A percentile compares a stretch with the other conserved stretches of the same genome.
Conservation (phyloP, 768 basidiomycete genomes). For the Boletus bicolor region DNA sequence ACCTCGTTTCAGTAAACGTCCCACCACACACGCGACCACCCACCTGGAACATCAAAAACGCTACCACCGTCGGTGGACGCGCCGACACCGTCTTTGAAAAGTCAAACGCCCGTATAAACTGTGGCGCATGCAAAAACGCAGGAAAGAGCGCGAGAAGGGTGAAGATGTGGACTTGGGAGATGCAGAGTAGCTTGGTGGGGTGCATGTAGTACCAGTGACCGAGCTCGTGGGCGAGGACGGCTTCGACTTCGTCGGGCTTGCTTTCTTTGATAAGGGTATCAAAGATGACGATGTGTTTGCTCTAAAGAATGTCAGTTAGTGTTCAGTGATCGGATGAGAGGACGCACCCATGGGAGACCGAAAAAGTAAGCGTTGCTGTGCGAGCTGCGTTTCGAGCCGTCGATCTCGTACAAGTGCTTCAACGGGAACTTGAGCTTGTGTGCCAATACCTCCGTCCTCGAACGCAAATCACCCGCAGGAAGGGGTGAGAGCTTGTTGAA, state of each 20-base stretch:
- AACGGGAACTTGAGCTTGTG: slow-evolving; percentile 86
- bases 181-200: slow-evolving; percentile 81
- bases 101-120: slow-evolving; percentile 76
- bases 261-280: slow-evolving; percentile 94
- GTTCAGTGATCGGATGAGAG: not conserved
- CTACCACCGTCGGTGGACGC: slow-evolving; percentile 74
- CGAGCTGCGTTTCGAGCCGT: slow-evolving; percentile 92
- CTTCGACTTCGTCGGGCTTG: slow-evolving; percentile 90
- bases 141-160: slow-evolving; percentile 83
- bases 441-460: slow-evolving; percentile 75
- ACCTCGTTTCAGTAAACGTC: not conserved
- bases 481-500: slow-evolving; percentile 97
- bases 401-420: slow-evolving; percentile 94
- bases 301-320: slow-evolving; percentile 38
- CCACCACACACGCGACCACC: not conserved
- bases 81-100: slow-evolving; percentile 65
- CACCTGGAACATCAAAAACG: slow-evolving; percentile 86
- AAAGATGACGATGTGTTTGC: slow-evolving; percentile 94
- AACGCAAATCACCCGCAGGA: slow-evolving; percentile 69
- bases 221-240: slow-evolving; percentile 95
- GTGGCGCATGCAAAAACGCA: slow-evolving; percentile 81
- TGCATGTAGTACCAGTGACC: slow-evolving; percentile 96
- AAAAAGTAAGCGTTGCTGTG: slow-evolving; percentile 99
- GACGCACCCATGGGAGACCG: slow-evolving; percentile 84
- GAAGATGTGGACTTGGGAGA: slow-evolving; percentile 88